These are phyloP conservation scores for Trematosphaeria pertusa DNA, from an alignment of 2,329 filamentous ascomycete species.

Conservation along the genomic window DNA sequence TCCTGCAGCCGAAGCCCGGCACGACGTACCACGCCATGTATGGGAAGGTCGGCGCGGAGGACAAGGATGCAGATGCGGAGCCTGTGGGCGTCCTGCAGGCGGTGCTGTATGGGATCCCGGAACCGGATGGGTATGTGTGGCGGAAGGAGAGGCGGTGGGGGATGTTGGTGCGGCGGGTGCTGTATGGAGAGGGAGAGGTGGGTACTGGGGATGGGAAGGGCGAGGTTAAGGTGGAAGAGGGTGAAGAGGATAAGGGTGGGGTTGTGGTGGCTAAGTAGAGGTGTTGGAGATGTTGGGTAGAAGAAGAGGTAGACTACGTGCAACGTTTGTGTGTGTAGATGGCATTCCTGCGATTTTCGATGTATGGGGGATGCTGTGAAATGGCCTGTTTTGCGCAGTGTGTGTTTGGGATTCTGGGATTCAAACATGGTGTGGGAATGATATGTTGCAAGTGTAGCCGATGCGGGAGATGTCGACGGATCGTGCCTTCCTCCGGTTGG, in stretches of 20 bases:
- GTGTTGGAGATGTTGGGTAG: background rate
- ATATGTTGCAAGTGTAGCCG: no score
- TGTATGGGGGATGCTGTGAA: background rate
- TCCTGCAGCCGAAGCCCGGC: slow-evolving; percentile 14
- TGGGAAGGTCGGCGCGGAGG: background rate
- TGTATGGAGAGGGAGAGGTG: background rate
- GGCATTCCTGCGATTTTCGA: background rate
- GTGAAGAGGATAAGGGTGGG: background rate
- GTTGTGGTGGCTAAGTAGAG: slow-evolving; percentile 1
- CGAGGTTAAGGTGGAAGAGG: background rate
- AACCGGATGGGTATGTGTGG: slow-evolving; percentile 8
- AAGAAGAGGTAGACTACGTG: background rate
- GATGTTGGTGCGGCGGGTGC: background rate
- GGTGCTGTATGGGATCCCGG: slow-evolving; percentile 20
- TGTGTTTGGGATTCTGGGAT: no score
- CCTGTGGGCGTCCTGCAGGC: slow-evolving; percentile 15
- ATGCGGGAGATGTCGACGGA: no score
- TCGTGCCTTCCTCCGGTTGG: no score
- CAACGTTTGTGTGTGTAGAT: no score
- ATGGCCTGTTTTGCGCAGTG: no score
- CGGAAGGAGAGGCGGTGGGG: background rate
- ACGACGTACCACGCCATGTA: slow-evolving; percentile 19
- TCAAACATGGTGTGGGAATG: no score
- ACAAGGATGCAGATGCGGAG: slow-evolving; percentile 4
- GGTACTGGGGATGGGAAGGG: background rate